Percentiles rank a stretch among this genome's conserved stretches.
Evolutionary conservation across 1,284 basidiomycete genomes (phyloP).

Genomic region (Apiotrichum domesticum): DNA sequence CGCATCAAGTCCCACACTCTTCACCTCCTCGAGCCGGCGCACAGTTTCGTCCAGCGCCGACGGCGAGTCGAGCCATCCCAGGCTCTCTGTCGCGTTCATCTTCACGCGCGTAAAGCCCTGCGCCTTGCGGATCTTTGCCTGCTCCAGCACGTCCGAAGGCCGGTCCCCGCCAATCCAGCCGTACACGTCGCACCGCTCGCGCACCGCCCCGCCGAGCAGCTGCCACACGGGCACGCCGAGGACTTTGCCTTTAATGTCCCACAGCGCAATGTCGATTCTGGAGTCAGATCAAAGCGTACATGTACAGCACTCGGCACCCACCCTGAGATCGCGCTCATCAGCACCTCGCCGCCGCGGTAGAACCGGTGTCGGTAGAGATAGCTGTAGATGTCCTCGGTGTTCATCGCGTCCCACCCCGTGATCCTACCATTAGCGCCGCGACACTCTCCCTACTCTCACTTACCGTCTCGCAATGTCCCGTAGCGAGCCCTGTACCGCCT

Average conservation of each 20-base stretch:
- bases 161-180: slow-evolving; percentile 56
- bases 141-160: slow-evolving; percentile 58
- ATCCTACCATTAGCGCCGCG: slow-evolving; percentile 18
- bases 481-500: slow-evolving; percentile 68
- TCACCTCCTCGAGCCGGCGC: slow-evolving; percentile 59
- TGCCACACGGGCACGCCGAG: slow-evolving; percentile 69
- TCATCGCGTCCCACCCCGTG: slow-evolving; percentile 59
- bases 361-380: slow-evolving; percentile 62
- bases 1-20: slow-evolving; percentile 61
- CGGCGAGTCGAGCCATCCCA: slow-evolving; percentile 52
- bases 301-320: slow-evolving; percentile 52
- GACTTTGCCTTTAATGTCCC: slow-evolving; percentile 75
- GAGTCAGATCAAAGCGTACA: slow-evolving; percentile 38
- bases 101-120: slow-evolving; percentile 67
- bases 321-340: slow-evolving; percentile 54
- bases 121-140: slow-evolving; percentile 57
- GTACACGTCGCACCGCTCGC: slow-evolving; percentile 43
- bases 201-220: slow-evolving; percentile 65
- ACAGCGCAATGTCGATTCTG: slow-evolving; percentile 55
- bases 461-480: slow-evolving; percentile 57
- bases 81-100: slow-evolving; percentile 56
- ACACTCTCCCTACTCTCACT: slow-evolving; percentile 1
- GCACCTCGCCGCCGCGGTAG: slow-evolving; percentile 64
- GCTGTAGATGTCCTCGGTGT: slow-evolving; percentile 57
- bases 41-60: slow-evolving; percentile 56